Percentiles rank a stretch among this genome's conserved stretches.
These are phyloP conservation scores for Citeromyces nyonsensis DNA, from an alignment of 805 yeast species.

Conservation along the genomic window DNA sequence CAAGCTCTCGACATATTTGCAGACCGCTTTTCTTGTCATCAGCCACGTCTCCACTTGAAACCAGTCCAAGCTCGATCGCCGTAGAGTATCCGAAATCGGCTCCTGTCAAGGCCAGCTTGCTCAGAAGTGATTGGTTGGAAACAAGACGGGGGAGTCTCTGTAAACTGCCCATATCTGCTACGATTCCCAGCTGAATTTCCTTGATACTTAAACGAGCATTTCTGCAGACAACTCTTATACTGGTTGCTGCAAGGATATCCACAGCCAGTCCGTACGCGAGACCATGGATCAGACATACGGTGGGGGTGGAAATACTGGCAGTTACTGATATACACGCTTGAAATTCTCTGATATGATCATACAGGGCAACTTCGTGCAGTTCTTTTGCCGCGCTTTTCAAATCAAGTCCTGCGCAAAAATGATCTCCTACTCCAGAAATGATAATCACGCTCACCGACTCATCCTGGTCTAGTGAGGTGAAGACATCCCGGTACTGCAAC, in stretches of 20 bases:
- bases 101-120: conserved; percentile 50
- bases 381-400: conserved; percentile 16
- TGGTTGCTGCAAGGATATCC: conserved; percentile 44
- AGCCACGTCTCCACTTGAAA: conserved; percentile 22
- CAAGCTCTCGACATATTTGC: conserved; percentile 30
- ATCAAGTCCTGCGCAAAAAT: conserved; percentile 57
- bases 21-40: conserved; percentile 33
- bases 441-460: conserved; percentile 35
- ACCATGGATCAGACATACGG: conserved; percentile 56
- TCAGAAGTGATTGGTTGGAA: conserved; percentile 38
- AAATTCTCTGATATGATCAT: conserved; percentile 32
- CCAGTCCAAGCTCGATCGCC: conserved; percentile 40
- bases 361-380: conserved; percentile 13
- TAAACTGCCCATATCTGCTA: conserved; percentile 69
- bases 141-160: conserved; percentile 46
- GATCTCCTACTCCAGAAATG: conserved; percentile 35
- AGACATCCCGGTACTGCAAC: conserved; percentile 35
- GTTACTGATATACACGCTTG: conserved; percentile 40
- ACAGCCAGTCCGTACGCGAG: conserved; percentile 48
- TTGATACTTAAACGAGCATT: conserved; percentile 42
- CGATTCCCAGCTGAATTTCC: conserved; percentile 59
- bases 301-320: conserved; percentile 34
- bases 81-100: conserved; percentile 35
- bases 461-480: conserved; percentile 26
- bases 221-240: conserved; percentile 38